These are phyloP conservation scores for Rhizomucor miehei DNA, from an alignment of 371 early-diverging fungal species.

Conservation along the genomic window DNA sequence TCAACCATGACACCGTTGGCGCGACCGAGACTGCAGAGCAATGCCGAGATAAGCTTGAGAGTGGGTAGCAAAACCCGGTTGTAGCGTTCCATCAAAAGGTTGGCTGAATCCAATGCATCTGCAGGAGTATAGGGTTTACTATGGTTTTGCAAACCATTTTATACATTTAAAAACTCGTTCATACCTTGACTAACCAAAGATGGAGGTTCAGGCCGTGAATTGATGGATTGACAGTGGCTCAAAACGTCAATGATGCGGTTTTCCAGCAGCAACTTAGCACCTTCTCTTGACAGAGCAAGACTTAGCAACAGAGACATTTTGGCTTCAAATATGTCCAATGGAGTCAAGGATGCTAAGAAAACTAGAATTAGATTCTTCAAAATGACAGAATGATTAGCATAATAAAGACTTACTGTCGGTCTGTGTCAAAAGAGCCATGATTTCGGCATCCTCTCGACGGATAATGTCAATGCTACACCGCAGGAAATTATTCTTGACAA, in stretches of 20 bases:
- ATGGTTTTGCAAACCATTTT: neutral
- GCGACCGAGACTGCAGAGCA: conserved; percentile 51
- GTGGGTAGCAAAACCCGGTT: conserved; percentile 61
- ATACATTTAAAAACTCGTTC: neutral
- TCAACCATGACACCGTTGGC: conserved; percentile 45
- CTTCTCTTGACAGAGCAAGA: conserved; percentile 70
- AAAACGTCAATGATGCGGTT: conserved; percentile 78
- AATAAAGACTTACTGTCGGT: conserved; percentile 51
- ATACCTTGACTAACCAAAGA: conserved; percentile 5
- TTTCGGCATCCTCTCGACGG: conserved; percentile 62
- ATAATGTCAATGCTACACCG: conserved; percentile 63
- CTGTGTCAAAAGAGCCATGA: conserved; percentile 57
- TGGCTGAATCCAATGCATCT: neutral
- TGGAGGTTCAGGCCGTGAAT: conserved; percentile 10
- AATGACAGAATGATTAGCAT: neutral
- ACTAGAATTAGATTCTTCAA: neutral
- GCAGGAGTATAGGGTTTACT: no score
- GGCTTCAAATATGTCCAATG: conserved; percentile 76
- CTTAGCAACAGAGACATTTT: conserved; percentile 81
- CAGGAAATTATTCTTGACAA: conserved; percentile 70
- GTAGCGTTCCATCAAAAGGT: conserved; percentile 45
- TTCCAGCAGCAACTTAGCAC: conserved; percentile 73
- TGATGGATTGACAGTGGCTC: conserved; percentile 64
- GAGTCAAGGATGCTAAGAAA: conserved; percentile 43
- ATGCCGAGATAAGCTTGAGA: conserved; percentile 56